Conservation (phyloP, 148 eudicot genomes). For the Camellia lanceoleosa region DNA sequence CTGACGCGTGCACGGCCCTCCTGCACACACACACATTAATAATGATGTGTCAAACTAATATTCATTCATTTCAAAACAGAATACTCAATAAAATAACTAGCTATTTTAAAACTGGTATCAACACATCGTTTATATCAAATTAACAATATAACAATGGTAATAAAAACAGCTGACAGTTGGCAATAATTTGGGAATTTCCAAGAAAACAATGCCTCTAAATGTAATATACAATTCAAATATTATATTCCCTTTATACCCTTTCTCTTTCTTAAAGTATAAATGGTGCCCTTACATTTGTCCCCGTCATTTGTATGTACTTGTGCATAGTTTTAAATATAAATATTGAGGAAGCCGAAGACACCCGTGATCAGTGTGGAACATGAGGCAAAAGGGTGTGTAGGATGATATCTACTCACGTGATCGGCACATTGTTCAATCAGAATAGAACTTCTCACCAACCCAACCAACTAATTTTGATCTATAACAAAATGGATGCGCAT, state of each 20-base stretch:
- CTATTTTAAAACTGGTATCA: too few species aligned
- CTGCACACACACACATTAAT: slow-evolving; percentile 29
- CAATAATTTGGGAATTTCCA: not conserved
- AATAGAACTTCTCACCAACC: not conserved
- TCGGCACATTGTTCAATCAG: not conserved
- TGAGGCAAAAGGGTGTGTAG: not conserved
- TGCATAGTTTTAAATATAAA: not conserved
- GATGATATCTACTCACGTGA: not conserved
- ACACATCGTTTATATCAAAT: too few species aligned
- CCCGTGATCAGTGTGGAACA: not conserved
- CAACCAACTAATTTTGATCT: not conserved
- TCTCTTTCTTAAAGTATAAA: not conserved
- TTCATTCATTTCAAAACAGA: too few species aligned
- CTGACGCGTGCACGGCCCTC: slow-evolving; percentile 63
- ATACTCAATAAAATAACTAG: too few species aligned
- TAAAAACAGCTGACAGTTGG: not conserved
- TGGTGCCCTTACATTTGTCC: not conserved
- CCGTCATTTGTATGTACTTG: not conserved
- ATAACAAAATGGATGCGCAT: not conserved
- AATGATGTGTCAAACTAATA: too few species aligned
- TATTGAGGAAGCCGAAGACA: not conserved
- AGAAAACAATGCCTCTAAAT: not conserved
- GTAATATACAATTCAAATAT: not conserved
- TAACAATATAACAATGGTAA: not conserved
- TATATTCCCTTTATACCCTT: not conserved